These are phyloP conservation scores for Tuber umbilicatum DNA, from an alignment of 495 filamentous ascomycete genomes.

Conservation along the genomic window DNA sequence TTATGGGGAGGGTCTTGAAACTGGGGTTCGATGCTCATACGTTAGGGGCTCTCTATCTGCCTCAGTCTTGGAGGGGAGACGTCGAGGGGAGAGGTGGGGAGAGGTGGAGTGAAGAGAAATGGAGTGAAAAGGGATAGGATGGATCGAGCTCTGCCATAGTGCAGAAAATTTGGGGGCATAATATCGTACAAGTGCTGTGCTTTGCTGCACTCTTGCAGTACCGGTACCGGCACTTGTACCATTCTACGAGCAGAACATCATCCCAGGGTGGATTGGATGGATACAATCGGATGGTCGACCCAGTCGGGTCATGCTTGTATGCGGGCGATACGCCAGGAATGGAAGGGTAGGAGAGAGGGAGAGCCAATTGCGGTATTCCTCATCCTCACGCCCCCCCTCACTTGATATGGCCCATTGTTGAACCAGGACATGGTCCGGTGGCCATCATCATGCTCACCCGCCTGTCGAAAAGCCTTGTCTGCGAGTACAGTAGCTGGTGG, in stretches of 20 bases:
- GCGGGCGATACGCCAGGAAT: not conserved
- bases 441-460: not conserved
- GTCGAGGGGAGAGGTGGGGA: not conserved
- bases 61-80: not conserved
- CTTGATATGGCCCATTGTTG: not conserved
- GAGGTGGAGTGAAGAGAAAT: not conserved
- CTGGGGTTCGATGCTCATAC: not conserved
- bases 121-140: not conserved
- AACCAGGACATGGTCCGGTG: not conserved
- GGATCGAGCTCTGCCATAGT: not conserved
- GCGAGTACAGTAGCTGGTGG: not conserved
- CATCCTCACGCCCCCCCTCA: not conserved
- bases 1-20: not conserved
- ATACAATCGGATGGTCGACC: not conserved
- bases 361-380: not conserved
- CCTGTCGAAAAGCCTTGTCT: not conserved
- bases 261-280: not conserved
- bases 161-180: not conserved
- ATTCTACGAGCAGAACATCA: no score
- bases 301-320: not conserved
- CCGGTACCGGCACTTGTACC: not conserved
- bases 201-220: no score
- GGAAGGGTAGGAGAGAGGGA: not conserved
- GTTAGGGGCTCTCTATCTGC: not conserved
- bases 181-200: no score